Conservation (phyloP, 129 eudicot species). For the Pseudognaphalium luteoalbum region DNA sequence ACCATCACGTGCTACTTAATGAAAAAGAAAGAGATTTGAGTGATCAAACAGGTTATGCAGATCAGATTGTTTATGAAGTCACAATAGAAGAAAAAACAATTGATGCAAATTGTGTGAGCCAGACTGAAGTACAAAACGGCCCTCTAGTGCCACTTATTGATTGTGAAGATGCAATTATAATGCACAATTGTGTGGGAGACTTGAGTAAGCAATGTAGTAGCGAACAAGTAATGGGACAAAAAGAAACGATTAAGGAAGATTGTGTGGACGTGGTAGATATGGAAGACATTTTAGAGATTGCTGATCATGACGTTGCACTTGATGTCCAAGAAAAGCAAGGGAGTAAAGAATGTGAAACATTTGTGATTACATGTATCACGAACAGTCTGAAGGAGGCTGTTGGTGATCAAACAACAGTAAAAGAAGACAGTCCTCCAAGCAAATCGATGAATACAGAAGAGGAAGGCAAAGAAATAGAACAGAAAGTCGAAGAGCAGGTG, state of each 20-base stretch:
- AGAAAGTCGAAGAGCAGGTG: not conserved
- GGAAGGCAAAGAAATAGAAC: constrained; percentile 3
- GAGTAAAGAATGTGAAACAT: not conserved
- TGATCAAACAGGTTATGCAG: not conserved
- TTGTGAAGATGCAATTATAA: not conserved
- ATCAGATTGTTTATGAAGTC: constrained; percentile 11
- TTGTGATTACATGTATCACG: not conserved
- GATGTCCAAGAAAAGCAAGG: not conserved
- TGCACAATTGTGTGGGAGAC: not conserved
- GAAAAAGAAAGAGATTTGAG: constrained; percentile 27
- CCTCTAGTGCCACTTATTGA: not conserved
- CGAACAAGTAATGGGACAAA: not conserved
- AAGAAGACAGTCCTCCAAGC: constrained; percentile 6
- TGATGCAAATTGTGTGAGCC: constrained; percentile 9
- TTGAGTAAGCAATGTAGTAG: not conserved
- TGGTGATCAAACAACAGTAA: constrained; percentile 3
- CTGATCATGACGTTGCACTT: constrained; percentile 12
- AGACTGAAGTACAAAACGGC: constrained; percentile 14
- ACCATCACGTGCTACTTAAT: constrained; percentile 2
- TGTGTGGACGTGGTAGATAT: not conserved
- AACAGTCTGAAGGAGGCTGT: not conserved
- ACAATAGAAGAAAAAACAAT: constrained; percentile 4
- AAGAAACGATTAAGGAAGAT: constrained; percentile 11
- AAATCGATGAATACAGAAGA: not conserved
- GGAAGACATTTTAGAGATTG: constrained; percentile 6